phyloP scores from a whole-genome alignment of 2,329 filamentous ascomycete genomes.

The Diaporthe helianthi region DNA sequence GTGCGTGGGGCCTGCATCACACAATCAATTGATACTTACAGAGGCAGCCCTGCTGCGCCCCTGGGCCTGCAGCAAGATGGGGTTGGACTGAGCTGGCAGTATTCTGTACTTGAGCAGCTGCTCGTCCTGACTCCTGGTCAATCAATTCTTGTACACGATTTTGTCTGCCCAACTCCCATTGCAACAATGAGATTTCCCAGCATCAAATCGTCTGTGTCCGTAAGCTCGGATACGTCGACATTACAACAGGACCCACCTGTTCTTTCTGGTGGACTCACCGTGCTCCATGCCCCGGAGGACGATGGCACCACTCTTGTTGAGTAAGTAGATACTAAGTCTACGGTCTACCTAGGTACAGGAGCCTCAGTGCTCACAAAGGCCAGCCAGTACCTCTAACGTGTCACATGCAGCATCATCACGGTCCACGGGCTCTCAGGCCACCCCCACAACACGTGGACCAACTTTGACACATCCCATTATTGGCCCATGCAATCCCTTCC shows the following conservation, averaged over 20 bases:
- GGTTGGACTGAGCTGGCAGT: background rate
- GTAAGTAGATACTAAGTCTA: no score
- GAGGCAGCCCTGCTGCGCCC: background rate
- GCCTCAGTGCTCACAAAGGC: background rate
- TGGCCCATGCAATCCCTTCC: conserved; percentile 17
- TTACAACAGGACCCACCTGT: background rate
- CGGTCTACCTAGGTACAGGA: background rate
- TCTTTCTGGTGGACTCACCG: background rate
- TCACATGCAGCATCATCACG: conserved; percentile 19
- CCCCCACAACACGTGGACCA: conserved; percentile 22
- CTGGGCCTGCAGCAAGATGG: background rate
- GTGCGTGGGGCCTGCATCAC: background rate
- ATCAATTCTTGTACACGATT: background rate
- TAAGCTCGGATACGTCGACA: conserved; percentile 4
- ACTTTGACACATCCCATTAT: conserved; percentile 7
- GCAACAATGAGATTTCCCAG: conserved; percentile 4
- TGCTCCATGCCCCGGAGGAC: background rate
- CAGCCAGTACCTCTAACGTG: background rate
- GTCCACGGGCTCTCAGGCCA: conserved; percentile 16
- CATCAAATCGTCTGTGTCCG: background rate
- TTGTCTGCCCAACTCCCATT: background rate
- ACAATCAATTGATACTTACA: background rate
- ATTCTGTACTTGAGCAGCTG: background rate
- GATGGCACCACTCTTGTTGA: conserved; percentile 4
- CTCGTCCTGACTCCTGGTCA: background rate